Conservation (phyloP, 371 early-diverging fungal genomes). For the Synchytrium microbalum region DNA sequence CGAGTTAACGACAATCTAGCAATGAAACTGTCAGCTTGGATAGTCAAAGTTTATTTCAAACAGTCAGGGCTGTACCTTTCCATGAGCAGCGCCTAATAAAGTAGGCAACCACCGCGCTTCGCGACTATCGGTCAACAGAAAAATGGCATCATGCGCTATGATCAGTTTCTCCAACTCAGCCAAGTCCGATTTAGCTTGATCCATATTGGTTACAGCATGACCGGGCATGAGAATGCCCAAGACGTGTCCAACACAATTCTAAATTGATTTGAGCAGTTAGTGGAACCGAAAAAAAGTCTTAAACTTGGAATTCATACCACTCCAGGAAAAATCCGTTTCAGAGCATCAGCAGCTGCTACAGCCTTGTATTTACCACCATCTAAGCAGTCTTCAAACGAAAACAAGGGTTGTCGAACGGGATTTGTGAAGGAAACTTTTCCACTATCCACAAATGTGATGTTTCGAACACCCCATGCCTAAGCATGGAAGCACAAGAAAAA, state of each 20-base stretch:
- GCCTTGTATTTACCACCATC: too few relatives aligned
- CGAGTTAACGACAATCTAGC: too few relatives aligned
- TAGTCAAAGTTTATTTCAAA: constrained; percentile 43
- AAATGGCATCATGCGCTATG: constrained; percentile 71
- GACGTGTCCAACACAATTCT: constrained; percentile 59
- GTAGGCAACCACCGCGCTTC: constrained; percentile 96
- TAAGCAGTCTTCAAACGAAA: too few relatives aligned
- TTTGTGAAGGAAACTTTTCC: too few relatives aligned
- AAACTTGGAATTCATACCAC: constrained; percentile 41
- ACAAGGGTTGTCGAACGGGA: too few relatives aligned
- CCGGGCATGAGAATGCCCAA: constrained; percentile 94
- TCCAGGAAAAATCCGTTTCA: constrained; percentile 70
- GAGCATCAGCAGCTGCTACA: constrained; percentile 69
- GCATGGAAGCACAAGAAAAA: too few relatives aligned
- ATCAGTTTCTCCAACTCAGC: constrained; percentile 53
- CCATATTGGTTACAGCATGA: constrained; percentile 49
- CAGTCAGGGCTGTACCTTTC: constrained; percentile 33
- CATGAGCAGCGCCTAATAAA: constrained; percentile 59
- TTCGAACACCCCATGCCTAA: too few relatives aligned
- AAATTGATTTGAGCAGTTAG: constrained; percentile 5
- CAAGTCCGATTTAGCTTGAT: constrained; percentile 42
- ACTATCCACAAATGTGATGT: too few relatives aligned
- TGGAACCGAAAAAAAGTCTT: neutral
- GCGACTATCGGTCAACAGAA: constrained; percentile 86
- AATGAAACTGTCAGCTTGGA: too few relatives aligned